Percentiles rank a stretch among this genome's conserved stretches.
Conservation (phyloP, 2,329 filamentous ascomycete species). For the Venturia oleaginea region DNA sequence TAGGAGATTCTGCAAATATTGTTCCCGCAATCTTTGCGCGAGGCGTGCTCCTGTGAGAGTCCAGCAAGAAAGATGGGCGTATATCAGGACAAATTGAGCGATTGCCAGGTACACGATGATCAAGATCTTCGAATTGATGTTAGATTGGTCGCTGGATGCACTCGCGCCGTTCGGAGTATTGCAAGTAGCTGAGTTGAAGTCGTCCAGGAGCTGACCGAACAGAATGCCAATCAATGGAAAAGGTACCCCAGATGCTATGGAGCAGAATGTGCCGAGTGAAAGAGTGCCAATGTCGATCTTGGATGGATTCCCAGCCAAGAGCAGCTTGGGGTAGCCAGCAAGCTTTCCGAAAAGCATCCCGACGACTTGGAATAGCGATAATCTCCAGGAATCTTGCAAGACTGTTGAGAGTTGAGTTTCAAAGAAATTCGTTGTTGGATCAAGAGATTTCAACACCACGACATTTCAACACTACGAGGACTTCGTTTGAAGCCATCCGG, state of each 20-base stretch:
- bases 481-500: not conserved
- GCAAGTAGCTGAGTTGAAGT: slow-evolving; percentile 51
- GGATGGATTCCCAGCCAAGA: slow-evolving; percentile 10
- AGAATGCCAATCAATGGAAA: slow-evolving; percentile 56
- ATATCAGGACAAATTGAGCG: slow-evolving; percentile 54
- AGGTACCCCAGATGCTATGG: slow-evolving; percentile 51
- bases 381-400: not conserved
- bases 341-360: not conserved
- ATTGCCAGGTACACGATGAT: slow-evolving; percentile 55
- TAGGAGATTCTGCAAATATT: slow-evolving; percentile 50
- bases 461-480: no score
- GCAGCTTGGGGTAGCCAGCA: not conserved
- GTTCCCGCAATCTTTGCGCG: slow-evolving; percentile 52
- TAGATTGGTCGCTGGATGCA: slow-evolving; percentile 27
- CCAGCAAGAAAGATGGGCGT: slow-evolving; percentile 56
- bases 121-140: slow-evolving; percentile 50
- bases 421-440: no score
- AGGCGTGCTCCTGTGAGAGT: slow-evolving; percentile 55
- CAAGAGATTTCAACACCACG: no score
- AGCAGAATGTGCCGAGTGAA: slow-evolving; percentile 33
- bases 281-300: slow-evolving; percentile 24
- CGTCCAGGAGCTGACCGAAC: slow-evolving; percentile 55
- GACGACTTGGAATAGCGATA: not conserved
- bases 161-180: slow-evolving; percentile 31
- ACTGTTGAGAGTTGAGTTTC: no score